A percentile compares a stretch with the other conserved stretches of the same genome.
These are phyloP conservation scores for Microbotryomycetes sp. DNA, from an alignment of 1,284 basidiomycete genomes.

Conservation along the genomic window DNA sequence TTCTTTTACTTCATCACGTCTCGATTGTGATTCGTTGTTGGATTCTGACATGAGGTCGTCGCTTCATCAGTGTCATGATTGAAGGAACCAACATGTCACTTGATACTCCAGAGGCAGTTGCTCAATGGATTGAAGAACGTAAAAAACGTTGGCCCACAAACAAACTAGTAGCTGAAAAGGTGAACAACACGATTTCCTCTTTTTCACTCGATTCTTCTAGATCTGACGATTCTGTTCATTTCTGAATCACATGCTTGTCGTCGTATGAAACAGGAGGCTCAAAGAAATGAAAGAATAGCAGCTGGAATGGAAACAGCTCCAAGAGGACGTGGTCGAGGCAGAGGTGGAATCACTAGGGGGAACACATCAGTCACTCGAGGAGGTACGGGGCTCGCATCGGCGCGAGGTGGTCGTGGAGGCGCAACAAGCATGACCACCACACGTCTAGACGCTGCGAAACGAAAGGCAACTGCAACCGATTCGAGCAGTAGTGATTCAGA, in stretches of 20 bases:
- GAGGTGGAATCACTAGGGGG: slow-evolving; percentile 19
- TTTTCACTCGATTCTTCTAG: neutral
- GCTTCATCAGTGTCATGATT: slow-evolving; percentile 46
- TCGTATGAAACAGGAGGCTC: slow-evolving; percentile 51
- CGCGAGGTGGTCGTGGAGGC: neutral
- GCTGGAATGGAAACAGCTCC: slow-evolving; percentile 46
- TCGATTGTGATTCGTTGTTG: neutral
- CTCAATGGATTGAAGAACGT: slow-evolving; percentile 78
- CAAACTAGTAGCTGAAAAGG: slow-evolving; percentile 63
- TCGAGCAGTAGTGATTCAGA: slow-evolving; percentile 1
- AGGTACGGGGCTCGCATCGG: neutral
- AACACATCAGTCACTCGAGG: no score
- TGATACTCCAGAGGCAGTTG: slow-evolving; percentile 72
- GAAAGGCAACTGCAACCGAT: slow-evolving; percentile 6
- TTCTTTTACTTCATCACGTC: neutral
- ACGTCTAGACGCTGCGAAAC: slow-evolving; percentile 5
- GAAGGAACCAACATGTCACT: slow-evolving; percentile 71
- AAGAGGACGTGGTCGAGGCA: slow-evolving; percentile 38
- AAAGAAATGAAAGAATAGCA: slow-evolving; percentile 66
- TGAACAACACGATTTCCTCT: slow-evolving; percentile 20
- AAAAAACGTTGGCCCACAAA: slow-evolving; percentile 73
- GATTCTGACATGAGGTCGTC: neutral
- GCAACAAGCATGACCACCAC: neutral
- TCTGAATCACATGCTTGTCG: neutral
- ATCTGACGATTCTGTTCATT: neutral